Evolutionary conservation across 108 stramenopile genomes (phyloP), one percentile per base, ranked within the genome.

Genomic region (Cyclotella kingstonii): DNA sequence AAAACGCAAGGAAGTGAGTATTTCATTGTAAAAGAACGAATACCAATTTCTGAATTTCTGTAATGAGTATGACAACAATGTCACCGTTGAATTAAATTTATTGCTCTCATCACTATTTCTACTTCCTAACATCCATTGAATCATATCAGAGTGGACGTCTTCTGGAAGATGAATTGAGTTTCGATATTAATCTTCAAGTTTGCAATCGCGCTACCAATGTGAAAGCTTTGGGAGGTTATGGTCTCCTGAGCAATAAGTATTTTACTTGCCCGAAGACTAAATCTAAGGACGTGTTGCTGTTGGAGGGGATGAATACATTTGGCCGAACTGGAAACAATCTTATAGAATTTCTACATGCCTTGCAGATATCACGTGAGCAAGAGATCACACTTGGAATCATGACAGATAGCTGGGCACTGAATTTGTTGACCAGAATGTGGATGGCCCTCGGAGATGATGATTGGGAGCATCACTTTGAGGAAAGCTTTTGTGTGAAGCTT

Each of bases 301-400:
- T 68, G 5, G 22, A 63, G 35, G 50, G 62, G 0, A 11, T 3
- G 2, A 6, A 2, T 34, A n/a, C 51, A 19, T 59, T 45, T 38
- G 68, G 68, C 3, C 29, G 59, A 34, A 61, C 68, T 4, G 68
- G 68, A 3, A 70, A 70, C 36, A 53, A 70, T 14, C 10, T 70
- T 0, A 47, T 54, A 6, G 59, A 60, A 34, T 40, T 70, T 29
- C 38, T 54, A 15, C 51, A 70, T 61, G 60, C 68, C 17, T 22
- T 70, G 30, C 68, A 70, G 27, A 17, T 52, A 4, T 27, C 60
- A 14, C 39, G 39, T n/a, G 68, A 70, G 22, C 14, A 38, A 1
- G 34, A 54, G 6, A 6, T 60, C 6, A 33, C 9, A 23, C 21
- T 70, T 6, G 60, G 68, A 11, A 54, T 70, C 21, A 70, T 54